These are phyloP conservation scores for Cupressus sempervirens DNA, from an alignment of 75 land plant species.

Conservation along the genomic window DNA sequence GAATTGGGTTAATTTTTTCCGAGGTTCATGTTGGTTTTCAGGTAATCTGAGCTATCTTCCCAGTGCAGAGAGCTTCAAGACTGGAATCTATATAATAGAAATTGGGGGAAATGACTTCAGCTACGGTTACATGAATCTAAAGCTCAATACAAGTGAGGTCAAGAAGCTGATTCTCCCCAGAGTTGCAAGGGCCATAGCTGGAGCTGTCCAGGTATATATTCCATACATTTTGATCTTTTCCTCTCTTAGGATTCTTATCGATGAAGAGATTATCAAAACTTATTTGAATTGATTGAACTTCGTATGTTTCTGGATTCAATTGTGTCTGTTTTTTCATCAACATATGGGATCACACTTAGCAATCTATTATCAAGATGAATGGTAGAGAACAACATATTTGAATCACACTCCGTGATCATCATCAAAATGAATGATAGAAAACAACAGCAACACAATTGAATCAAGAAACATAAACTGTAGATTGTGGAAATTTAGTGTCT, in stretches of 20 bases:
- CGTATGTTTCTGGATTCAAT: too few species aligned
- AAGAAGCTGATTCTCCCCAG: neutral
- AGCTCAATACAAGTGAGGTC: constrained; percentile 16
- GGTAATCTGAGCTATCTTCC: constrained; percentile 13
- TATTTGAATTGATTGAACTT: neutral
- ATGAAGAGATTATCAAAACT: too few species aligned
- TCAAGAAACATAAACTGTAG: too few species aligned
- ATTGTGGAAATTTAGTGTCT: too few species aligned
- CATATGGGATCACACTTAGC: too few species aligned
- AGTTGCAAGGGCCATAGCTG: neutral
- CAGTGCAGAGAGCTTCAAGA: constrained; percentile 13
- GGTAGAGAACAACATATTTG: too few species aligned
- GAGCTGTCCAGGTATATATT: neutral
- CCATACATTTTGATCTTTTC: neutral
- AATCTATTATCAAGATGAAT: too few species aligned
- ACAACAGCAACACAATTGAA: too few species aligned
- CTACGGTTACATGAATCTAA: constrained; percentile 5
- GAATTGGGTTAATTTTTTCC: neutral
- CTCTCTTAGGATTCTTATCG: too few species aligned
- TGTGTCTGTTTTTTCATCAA: too few species aligned
- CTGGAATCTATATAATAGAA: constrained; percentile 11
- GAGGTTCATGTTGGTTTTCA: neutral
- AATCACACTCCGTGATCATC: too few species aligned
- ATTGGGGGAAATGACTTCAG: constrained; percentile 28
- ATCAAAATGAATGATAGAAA: too few species aligned